Evolutionary conservation across 2,329 filamentous ascomycete species (phyloP).

Genomic region (Myriosclerotinia curreyana): DNA sequence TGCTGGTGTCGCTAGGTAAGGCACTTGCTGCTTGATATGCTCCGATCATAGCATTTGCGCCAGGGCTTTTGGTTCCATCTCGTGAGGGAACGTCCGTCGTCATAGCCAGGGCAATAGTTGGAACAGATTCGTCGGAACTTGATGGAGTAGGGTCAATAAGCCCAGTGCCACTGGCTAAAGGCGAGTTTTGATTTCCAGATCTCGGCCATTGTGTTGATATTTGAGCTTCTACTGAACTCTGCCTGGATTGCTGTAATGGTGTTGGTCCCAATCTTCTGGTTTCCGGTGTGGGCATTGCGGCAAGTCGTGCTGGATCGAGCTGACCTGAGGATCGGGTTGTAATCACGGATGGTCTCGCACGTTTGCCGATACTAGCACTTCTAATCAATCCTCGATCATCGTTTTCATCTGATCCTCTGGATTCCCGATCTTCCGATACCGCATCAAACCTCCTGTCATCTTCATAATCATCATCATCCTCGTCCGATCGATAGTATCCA

Average conservation of each 20-base stretch:
- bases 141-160: conserved; percentile 34
- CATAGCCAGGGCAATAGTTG: conserved; percentile 25
- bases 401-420: conserved; percentile 31
- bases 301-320: conserved; percentile 19
- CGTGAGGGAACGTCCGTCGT: conserved; percentile 25
- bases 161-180: conserved; percentile 34
- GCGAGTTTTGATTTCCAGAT: conserved; percentile 30
- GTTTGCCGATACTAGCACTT: conserved; percentile 60
- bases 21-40: conserved; percentile 48
- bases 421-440: conserved; percentile 35
- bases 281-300: not conserved
- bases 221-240: conserved; percentile 38
- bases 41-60: conserved; percentile 49
- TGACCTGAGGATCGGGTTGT: conserved; percentile 43
- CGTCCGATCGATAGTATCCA: conserved; percentile 43
- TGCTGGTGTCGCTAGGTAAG: conserved; percentile 20
- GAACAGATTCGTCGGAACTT: conserved; percentile 32
- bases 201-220: conserved; percentile 31
- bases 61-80: conserved; percentile 27
- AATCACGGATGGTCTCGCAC: conserved; percentile 56
- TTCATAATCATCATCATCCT: conserved; percentile 32
- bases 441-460: conserved; percentile 29
- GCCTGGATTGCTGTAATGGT: conserved; percentile 42
- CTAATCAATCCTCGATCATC: conserved; percentile 57
- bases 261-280: conserved; percentile 29